Evolutionary conservation across 768 basidiomycete genomes (phyloP), one percentile per base, ranked within the genome.

Genomic region (Tulasnella sp.): DNA sequence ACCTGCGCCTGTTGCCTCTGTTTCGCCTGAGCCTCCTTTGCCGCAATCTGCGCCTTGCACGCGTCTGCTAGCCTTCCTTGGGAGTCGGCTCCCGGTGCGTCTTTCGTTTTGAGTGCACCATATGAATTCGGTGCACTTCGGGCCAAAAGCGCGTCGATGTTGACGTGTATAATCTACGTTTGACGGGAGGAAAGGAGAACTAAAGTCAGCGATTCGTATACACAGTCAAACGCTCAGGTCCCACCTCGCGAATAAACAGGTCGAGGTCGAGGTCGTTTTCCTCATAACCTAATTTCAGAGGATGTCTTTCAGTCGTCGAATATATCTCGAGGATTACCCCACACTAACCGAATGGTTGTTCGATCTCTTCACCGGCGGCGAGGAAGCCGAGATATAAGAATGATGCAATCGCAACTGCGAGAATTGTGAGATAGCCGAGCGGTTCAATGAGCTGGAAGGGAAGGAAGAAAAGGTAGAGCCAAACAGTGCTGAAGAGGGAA

Each of bases 371-470:
- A 5, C 77, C 89, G 1, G 89, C 88, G 7, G 89, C 88, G 26
- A 92, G 77, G 78, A 91, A 89, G 29, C 89, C 89, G n/a, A 91
- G 83, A 79, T 89, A 90, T 70, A 90, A 89, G 79, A 89, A 89
- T 0, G 87, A 81, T 1, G 89, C 88, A 47, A 90, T 83, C 17
- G 82, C 82, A 5, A 89, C 87, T 42, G 88, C 89, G 0, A 87
- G 86, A 52, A 91, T 86, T 5, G 88, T 84, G 77, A 86, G 85
- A 83, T 88, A 90, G 12, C 80, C 81, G 75, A 90, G 88, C 39
- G 84, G 83, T 59, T 81, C 81, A 67, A 88, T 84, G 7, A 90
- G 83, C 78, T 92, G 90, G 84, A 92, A 90, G 1, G 90, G 90
- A 1, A 92, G 81, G 79, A 89, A 88, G 81, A 91, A 89, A 2